phyloP scores from a whole-genome alignment of 495 filamentous ascomycete species.

The Aeminium ludgeri region DNA sequence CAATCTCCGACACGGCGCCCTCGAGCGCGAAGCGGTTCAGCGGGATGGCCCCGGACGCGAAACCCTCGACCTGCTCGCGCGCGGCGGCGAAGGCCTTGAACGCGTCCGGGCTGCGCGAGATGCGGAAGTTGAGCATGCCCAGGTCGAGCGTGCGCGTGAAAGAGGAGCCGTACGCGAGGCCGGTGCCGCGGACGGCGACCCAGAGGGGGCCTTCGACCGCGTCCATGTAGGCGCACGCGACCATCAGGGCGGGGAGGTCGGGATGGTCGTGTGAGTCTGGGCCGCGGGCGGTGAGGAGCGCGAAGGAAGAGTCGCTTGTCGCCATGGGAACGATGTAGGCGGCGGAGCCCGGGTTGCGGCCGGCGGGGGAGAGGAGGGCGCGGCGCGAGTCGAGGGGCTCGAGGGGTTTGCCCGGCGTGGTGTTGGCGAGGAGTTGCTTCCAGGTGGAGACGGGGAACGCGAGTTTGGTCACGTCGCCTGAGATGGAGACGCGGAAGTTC shows the following conservation, averaged over 20 bases:
- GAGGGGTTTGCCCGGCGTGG: slow-evolving; percentile 31
- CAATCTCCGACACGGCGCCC: slow-evolving; percentile 75
- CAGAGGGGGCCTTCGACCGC: slow-evolving; percentile 88
- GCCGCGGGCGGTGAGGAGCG: slow-evolving; percentile 55
- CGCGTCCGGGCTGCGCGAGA: slow-evolving; percentile 80
- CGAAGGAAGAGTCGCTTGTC: slow-evolving; percentile 85
- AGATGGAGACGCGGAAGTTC: slow-evolving; percentile 72
- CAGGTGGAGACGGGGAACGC: slow-evolving; percentile 66
- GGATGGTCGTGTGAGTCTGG: slow-evolving; percentile 60
- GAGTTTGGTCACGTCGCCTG: slow-evolving; percentile 65
- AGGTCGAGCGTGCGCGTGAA: slow-evolving; percentile 60
- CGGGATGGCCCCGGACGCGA: slow-evolving; percentile 38
- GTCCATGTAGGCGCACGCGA: slow-evolving; percentile 80
- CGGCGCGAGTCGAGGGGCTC: slow-evolving; percentile 41
- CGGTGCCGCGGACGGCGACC: slow-evolving; percentile 78
- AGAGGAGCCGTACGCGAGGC: slow-evolving; percentile 72
- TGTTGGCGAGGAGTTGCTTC: slow-evolving; percentile 39
- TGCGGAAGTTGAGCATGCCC: slow-evolving; percentile 61
- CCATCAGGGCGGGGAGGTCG: slow-evolving; percentile 62
- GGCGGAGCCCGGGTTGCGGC: slow-evolving; percentile 50
- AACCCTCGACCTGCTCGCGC: slow-evolving; percentile 54
- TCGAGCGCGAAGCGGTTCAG: slow-evolving; percentile 77
- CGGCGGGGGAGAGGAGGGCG: slow-evolving; percentile 52
- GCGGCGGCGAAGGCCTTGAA: slow-evolving; percentile 70
- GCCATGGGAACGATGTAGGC: slow-evolving; percentile 77